Percentiles rank a stretch among this genome's conserved stretches.
phyloP scores from a whole-genome alignment of 2,329 filamentous ascomycete species.

The Trichoderma brevicompactum region DNA sequence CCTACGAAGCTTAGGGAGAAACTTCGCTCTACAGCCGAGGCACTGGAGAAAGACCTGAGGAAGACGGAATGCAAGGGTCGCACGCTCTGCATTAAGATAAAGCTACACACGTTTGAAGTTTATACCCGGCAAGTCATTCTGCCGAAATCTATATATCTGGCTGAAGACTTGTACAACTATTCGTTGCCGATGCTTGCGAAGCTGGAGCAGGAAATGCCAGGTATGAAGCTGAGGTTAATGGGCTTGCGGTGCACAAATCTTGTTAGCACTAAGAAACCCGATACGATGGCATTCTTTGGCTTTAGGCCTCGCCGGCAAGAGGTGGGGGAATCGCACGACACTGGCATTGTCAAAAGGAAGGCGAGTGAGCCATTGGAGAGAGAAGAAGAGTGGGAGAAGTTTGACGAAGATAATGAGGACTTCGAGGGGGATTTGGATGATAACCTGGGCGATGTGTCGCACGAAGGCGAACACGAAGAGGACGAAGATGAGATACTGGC shows the following conservation, averaged over 20 bases:
- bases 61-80: conserved; percentile 83
- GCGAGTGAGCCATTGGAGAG: conserved; percentile 35
- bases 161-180: conserved; percentile 83
- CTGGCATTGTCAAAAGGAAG: conserved; percentile 43
- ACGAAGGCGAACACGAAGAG: not conserved
- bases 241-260: conserved; percentile 87
- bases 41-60: conserved; percentile 82
- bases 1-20: conserved; percentile 72
- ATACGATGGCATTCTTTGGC: conserved; percentile 80
- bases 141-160: conserved; percentile 70
- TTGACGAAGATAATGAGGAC: conserved; percentile 67
- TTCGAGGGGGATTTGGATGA: conserved; percentile 8
- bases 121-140: conserved; percentile 79
- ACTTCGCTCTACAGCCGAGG: conserved; percentile 78
- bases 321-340: conserved; percentile 30
- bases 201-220: conserved; percentile 80
- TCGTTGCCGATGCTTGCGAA: conserved; percentile 82
- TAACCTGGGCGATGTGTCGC: not conserved
- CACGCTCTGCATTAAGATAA: conserved; percentile 91
- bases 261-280: conserved; percentile 80
- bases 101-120: conserved; percentile 92
- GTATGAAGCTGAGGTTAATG: conserved; percentile 81
- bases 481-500: not conserved
- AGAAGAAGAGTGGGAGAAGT: conserved; percentile 66
- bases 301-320: conserved; percentile 47